These are phyloP conservation scores for Colletotrichum coccodes DNA, from an alignment of 2,329 filamentous ascomycete genomes.

Conservation along the genomic window DNA sequence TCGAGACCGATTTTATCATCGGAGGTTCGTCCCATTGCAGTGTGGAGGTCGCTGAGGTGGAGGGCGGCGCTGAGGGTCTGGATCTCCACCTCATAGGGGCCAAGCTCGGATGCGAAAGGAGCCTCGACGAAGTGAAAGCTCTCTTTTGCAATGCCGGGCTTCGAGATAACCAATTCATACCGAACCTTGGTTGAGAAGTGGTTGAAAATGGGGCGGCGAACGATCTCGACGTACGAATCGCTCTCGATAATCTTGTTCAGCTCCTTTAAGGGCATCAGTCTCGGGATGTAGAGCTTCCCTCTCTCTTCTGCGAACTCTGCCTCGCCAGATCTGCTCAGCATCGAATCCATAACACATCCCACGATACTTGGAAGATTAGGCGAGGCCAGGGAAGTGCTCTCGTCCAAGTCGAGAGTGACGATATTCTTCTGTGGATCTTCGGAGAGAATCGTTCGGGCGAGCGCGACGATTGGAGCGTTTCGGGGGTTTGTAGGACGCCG, in stretches of 20 bases:
- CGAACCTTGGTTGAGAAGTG: background rate
- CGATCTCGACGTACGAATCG: background rate
- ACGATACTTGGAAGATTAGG: constrained; percentile 40
- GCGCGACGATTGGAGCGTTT: constrained; percentile 53
- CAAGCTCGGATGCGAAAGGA: constrained; percentile 35
- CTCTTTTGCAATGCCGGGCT: constrained; percentile 40
- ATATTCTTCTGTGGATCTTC: constrained; percentile 57
- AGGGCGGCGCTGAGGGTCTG: constrained; percentile 48
- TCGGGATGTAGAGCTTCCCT: constrained; percentile 53
- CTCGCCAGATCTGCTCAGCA: constrained; percentile 41
- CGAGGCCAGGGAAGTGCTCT: constrained; percentile 33
- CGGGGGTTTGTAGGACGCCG: constrained; percentile 46
- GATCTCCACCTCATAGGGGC: constrained; percentile 51
- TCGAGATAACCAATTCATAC: constrained; percentile 37
- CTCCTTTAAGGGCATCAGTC: constrained; percentile 49
- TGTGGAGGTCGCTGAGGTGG: constrained; percentile 48
- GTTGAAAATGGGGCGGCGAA: background rate
- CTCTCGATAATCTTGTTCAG: constrained; percentile 58
- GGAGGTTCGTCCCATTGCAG: constrained; percentile 43
- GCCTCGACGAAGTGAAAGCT: constrained; percentile 37
- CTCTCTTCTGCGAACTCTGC: constrained; percentile 54
- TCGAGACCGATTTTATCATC: constrained; percentile 52
- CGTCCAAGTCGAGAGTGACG: constrained; percentile 53
- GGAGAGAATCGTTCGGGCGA: constrained; percentile 59
- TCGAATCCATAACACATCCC: constrained; percentile 35